Conservation (phyloP, 306 rosid species). For the Acmispon strigosus region DNA sequence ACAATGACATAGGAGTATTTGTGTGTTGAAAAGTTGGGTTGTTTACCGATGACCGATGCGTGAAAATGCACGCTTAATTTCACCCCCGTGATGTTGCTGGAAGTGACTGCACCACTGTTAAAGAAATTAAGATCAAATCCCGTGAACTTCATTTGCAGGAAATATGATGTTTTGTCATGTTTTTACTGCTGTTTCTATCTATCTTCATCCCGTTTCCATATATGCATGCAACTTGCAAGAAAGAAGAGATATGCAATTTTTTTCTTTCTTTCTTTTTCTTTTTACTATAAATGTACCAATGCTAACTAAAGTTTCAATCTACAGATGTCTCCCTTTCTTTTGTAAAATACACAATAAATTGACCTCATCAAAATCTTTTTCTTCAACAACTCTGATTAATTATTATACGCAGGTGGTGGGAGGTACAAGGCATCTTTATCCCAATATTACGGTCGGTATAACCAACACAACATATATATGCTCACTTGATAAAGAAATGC, state of each 20-base stretch:
- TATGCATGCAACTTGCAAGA: too few species aligned
- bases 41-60: conserved; percentile 1
- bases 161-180: conserved; percentile 20
- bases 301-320: not conserved
- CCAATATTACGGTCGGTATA: not conserved
- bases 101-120: conserved; percentile 5
- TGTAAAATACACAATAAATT: not conserved
- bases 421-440: not conserved
- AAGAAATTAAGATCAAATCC: conserved; percentile 16
- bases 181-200: conserved; percentile 6
- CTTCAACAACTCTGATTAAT: not conserved
- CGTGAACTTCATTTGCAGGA: conserved; percentile 39
- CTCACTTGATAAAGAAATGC: too few species aligned
- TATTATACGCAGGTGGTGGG: not conserved
- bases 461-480: too few species aligned
- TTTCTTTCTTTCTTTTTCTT: not conserved
- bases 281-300: not conserved
- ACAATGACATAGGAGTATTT: conserved; percentile 16
- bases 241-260: too few species aligned
- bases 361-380: not conserved
- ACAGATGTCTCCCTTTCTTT: not conserved
- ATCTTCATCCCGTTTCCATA: not conserved
- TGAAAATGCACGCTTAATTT: not conserved
- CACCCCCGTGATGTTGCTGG: conserved; percentile 34
- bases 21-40: not conserved